Conservation (phyloP, 495 filamentous ascomycete genomes). For the Ramalina peruviana region DNA sequence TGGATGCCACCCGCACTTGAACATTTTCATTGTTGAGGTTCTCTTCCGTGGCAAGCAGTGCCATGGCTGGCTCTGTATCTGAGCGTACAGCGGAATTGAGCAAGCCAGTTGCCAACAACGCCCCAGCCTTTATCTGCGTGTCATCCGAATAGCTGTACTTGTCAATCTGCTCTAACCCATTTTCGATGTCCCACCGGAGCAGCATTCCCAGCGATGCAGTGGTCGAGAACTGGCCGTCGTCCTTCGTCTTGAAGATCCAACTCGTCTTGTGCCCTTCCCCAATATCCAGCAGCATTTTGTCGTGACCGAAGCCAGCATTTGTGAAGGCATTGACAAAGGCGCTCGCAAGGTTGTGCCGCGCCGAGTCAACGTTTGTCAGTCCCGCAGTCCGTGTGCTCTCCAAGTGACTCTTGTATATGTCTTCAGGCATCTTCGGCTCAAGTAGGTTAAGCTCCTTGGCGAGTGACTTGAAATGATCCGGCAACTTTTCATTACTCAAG, state of each 20-base stretch:
- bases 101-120: slow-evolving; percentile 79
- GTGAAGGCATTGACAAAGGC: slow-evolving; percentile 94
- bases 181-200: slow-evolving; percentile 80
- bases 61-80: slow-evolving; percentile 77
- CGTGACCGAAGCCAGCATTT: slow-evolving; percentile 87
- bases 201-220: slow-evolving; percentile 85
- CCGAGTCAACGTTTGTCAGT: slow-evolving; percentile 87
- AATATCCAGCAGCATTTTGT: slow-evolving; percentile 89
- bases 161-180: slow-evolving; percentile 79
- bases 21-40: slow-evolving; percentile 64
- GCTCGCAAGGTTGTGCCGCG: slow-evolving; percentile 87
- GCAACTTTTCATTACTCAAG: slow-evolving; percentile 72
- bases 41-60: slow-evolving; percentile 64
- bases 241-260: slow-evolving; percentile 99
- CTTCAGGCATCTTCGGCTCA: slow-evolving; percentile 91
- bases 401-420: slow-evolving; percentile 98
- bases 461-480: slow-evolving; percentile 84
- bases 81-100: slow-evolving; percentile 81
- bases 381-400: slow-evolving; percentile 87
- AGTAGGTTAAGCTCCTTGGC: slow-evolving; percentile 94
- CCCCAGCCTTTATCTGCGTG: slow-evolving; percentile 77
- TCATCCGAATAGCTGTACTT: slow-evolving; percentile 77
- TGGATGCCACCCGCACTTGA: slow-evolving; percentile 60
- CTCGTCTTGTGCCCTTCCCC: slow-evolving; percentile 58
- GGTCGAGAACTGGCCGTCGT: slow-evolving; percentile 93